Evolutionary conservation across 2,329 filamentous ascomycete species (phyloP).

Genomic region (Penicillium janthinellum): DNA sequence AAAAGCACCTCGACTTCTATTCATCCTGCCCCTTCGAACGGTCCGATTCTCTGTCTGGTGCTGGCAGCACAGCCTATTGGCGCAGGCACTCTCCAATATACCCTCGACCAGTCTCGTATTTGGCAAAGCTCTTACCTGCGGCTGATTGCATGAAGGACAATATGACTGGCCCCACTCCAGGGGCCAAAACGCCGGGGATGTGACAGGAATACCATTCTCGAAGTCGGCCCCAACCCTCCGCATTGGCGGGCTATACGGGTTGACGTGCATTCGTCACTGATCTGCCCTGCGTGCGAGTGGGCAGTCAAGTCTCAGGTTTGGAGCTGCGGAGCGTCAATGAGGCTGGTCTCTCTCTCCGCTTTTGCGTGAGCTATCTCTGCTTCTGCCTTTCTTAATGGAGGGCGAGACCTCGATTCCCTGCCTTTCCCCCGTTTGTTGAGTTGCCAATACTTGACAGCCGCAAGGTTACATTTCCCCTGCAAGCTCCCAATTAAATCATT

Average conservation of each 20-base stretch:
- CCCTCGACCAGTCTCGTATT: not conserved
- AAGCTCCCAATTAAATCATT: no score
- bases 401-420: not conserved
- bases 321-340: not conserved
- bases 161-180: not conserved
- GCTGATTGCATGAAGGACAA: not conserved
- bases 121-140: not conserved
- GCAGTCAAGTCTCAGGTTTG: not conserved
- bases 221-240: not conserved
- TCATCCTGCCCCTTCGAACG: not conserved
- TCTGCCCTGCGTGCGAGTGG: not conserved
- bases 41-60: not conserved
- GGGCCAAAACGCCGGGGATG: not conserved
- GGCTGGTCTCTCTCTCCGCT: not conserved
- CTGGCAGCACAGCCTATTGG: not conserved
- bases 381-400: not conserved
- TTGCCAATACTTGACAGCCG: not conserved
- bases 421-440: not conserved
- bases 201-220: not conserved
- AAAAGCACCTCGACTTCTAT: not conserved
- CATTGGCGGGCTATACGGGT: not conserved
- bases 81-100: not conserved
- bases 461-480: not conserved
- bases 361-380: not conserved
- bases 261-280: not conserved